Percentiles rank a stretch among this genome's conserved stretches.
phyloP scores from a whole-genome alignment of 2,329 filamentous ascomycete genomes.

The Pseudocercospora cruenta region DNA sequence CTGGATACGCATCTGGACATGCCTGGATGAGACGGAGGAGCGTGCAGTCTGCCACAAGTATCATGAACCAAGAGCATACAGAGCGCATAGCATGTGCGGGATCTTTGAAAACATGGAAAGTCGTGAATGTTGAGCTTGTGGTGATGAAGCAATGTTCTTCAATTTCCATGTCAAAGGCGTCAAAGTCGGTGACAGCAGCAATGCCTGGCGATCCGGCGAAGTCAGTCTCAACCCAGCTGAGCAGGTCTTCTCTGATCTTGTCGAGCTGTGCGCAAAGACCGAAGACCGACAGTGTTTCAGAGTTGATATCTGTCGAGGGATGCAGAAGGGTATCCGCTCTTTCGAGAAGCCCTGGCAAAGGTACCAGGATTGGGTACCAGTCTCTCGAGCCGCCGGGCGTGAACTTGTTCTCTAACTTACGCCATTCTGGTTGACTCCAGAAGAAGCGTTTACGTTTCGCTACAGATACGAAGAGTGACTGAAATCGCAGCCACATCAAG shows the following conservation, averaged over 20 bases:
- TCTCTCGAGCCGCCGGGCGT: conserved; percentile 12
- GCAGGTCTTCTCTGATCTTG: conserved; percentile 11
- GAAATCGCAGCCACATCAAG: conserved; percentile 19
- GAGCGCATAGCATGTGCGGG: conserved; percentile 15
- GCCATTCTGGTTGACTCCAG: conserved; percentile 16
- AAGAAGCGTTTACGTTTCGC: conserved; percentile 16
- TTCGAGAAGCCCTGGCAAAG: conserved; percentile 16
- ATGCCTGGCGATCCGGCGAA: conserved; percentile 13
- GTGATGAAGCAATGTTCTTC: conserved; percentile 24
- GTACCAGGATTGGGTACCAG: conserved; percentile 18
- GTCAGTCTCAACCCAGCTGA: conserved; percentile 15
- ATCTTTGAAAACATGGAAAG: conserved; percentile 13
- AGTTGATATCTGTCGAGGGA: neutral
- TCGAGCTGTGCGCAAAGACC: conserved; percentile 12
- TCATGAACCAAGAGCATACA: conserved; percentile 16
- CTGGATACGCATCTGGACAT: neutral
- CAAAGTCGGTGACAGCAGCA: conserved; percentile 13
- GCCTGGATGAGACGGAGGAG: conserved; percentile 17
- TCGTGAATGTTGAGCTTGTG: conserved; percentile 17
- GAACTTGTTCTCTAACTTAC: conserved; percentile 9
- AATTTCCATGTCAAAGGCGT: conserved; percentile 18
- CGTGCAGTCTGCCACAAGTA: conserved; percentile 16
- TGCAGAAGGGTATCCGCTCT: conserved; percentile 8
- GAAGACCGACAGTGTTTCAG: neutral
- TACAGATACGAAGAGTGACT: conserved; percentile 16